Base-by-base conservation (phyloP, 2,329 filamentous ascomycete species). In the Aureobasidium leucospermi region DNA sequence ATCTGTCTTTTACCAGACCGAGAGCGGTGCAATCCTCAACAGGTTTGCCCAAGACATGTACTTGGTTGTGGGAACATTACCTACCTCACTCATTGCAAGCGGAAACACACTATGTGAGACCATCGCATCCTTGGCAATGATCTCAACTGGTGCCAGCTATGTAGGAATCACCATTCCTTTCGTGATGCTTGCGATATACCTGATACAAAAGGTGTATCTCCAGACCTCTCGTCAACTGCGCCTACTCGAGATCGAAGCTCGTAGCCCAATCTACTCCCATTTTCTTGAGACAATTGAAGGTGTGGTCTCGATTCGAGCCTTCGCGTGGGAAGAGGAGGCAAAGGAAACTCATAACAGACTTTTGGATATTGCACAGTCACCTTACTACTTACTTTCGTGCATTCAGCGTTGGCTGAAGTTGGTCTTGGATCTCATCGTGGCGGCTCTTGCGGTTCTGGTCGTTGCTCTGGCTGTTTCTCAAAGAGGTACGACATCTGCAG, bases 231-330 rank as follows among this genome's bases (percentile, higher is more conserved):
- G 78, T 1, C 78, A 79, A 62, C 66, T 80, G 2, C 76, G 81
- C 39, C 72, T 81, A 15, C 70, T 83, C 7, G 81, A 83, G 65
- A 71, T 83, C 1, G 80, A 83, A 65, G 70, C 73, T 34, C 78
- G 78, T 60, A 73, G 74, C 0, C 78, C 79, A 0, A 70, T 82
- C 0, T 81, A 78, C 63, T 75, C 78, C 0, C 76, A 81, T 36
- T 82, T 82, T 63, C 68, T 76, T 6, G 81, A 83, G 59, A 48
- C 45, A 77, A 77, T 65, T 80, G 68, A 71, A 6, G 80, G 80
- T 0, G 63, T 82, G 0, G 63, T 73, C 0, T 81, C 78, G 0
- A 76, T 84, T 31, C 76, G 80, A 6, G 77, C 80, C 0, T 82
- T 80, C 52, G 73, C 73, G 1, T 82, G 79, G 78, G 68, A 71